Evolutionary conservation across 106 monocot species (phyloP).

Genomic region (Acanthochlamys bracteata): DNA sequence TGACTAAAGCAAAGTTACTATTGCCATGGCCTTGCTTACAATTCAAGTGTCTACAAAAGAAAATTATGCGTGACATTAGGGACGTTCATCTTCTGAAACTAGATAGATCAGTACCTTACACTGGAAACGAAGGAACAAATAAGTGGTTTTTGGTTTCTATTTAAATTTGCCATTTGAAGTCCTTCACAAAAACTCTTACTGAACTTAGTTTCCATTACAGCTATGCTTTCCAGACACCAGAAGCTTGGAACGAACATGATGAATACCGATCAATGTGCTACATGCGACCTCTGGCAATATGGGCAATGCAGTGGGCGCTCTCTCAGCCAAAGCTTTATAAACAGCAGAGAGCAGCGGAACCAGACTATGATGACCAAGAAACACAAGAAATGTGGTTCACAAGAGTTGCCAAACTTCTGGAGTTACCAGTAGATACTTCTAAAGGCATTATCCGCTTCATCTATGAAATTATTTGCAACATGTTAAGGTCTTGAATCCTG

Average conservation of each 20-base stretch:
- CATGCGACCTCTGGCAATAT: slow-evolving; percentile 80
- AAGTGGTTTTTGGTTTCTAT: too few relatives aligned
- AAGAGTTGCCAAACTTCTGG: slow-evolving; percentile 42
- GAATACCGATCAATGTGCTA: slow-evolving; percentile 54
- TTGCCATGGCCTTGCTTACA: too few relatives aligned
- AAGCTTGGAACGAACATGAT: slow-evolving; percentile 47
- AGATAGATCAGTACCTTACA: too few relatives aligned
- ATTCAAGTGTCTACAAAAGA: too few relatives aligned
- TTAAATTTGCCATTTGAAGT: too few relatives aligned
- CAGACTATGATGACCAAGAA: neutral
- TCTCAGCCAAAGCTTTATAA: slow-evolving; percentile 42
- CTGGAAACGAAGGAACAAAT: too few relatives aligned
- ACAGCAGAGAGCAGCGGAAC: slow-evolving; percentile 6
- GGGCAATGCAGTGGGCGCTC: slow-evolving; percentile 88
- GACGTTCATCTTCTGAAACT: too few relatives aligned
- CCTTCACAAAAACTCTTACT: too few relatives aligned
- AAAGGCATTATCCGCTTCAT: slow-evolving; percentile 26
- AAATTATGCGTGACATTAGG: too few relatives aligned
- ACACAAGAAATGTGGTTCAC: slow-evolving; percentile 21
- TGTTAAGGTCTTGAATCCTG: slow-evolving; percentile 24
- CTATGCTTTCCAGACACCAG: slow-evolving; percentile 68
- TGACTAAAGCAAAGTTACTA: too few relatives aligned
- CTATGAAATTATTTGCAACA: slow-evolving; percentile 29
- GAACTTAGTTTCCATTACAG: slow-evolving; percentile 7
- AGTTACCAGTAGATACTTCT: slow-evolving; percentile 32